Evolutionary conservation across 306 rosid genomes (phyloP).

Genomic region (Quercus berberidifolia): DNA sequence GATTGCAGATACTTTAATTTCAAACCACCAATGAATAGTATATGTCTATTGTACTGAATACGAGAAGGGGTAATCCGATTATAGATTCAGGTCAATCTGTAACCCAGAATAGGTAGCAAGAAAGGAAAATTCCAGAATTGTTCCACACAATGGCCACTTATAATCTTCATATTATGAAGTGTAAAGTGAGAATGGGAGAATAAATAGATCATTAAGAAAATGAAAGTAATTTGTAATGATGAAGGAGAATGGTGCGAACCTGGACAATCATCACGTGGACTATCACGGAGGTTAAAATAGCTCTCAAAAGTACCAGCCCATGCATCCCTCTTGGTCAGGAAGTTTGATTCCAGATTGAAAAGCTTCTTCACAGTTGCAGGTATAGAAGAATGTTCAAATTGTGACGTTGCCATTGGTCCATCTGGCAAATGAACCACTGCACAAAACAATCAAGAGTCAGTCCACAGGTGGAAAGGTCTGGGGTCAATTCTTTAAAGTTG

Average conservation of each 20-base stretch:
- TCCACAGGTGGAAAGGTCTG: background rate
- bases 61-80: background rate
- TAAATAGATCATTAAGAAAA: background rate
- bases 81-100: background rate
- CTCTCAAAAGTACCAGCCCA: conserved; percentile 96
- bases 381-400: conserved; percentile 83
- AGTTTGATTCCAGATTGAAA: conserved; percentile 89
- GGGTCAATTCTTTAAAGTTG: background rate
- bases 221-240: background rate
- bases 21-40: background rate
- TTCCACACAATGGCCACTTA: background rate
- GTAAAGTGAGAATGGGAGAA: background rate
- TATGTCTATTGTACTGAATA: background rate
- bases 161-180: background rate
- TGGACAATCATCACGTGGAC: conserved; percentile 93
- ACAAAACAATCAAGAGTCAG: conserved; percentile 11
- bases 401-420: conserved; percentile 80
- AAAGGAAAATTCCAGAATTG: background rate
- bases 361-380: conserved; percentile 93
- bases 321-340: conserved; percentile 94
- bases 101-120: background rate
- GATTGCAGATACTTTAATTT: background rate
- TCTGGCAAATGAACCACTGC: conserved; percentile 80
- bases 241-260: conserved; percentile 41
- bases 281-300: conserved; percentile 59